Percentiles rank a stretch among this genome's conserved stretches.
phyloP scores from a whole-genome alignment of 495 filamentous ascomycete species.

The Cairneyella variabilis region DNA sequence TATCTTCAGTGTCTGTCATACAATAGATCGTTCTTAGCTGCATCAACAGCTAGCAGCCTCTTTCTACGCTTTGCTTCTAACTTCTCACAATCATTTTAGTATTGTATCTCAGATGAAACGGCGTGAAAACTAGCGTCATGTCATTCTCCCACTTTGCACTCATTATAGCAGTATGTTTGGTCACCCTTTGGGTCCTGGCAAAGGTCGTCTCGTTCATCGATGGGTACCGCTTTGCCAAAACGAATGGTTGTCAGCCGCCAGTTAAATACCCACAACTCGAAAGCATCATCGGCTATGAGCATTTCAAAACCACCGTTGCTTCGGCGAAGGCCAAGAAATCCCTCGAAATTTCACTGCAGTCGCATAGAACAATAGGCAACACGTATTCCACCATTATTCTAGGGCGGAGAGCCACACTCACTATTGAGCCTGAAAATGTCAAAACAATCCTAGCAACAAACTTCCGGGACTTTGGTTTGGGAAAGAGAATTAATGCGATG shows the following conservation, averaged over 20 bases:
- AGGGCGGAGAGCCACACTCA: slow-evolving; percentile 43
- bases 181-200: too few relatives aligned
- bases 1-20: too few relatives aligned
- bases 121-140: too few relatives aligned
- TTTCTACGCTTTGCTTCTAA: too few relatives aligned
- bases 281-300: slow-evolving; percentile 35
- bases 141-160: too few relatives aligned
- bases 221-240: slow-evolving; percentile 1
- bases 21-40: too few relatives aligned
- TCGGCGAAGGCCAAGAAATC: slow-evolving; percentile 19
- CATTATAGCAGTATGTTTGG: too few relatives aligned
- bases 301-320: slow-evolving; percentile 23
- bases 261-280: slow-evolving; percentile 33
- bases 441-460: slow-evolving; percentile 77
- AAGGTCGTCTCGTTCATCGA: too few relatives aligned
- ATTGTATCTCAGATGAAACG: too few relatives aligned
- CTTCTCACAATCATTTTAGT: too few relatives aligned
- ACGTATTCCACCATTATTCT: background rate
- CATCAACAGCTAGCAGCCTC: too few relatives aligned
- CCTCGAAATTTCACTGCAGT: background rate
- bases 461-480: slow-evolving; percentile 31
- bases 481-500: slow-evolving; percentile 21
- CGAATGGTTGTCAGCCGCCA: slow-evolving; percentile 20
- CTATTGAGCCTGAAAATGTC: slow-evolving; percentile 76
- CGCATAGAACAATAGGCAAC: background rate